Evolutionary conservation across 805 yeast species (phyloP).

Genomic region (Blastobotrys robertii): DNA sequence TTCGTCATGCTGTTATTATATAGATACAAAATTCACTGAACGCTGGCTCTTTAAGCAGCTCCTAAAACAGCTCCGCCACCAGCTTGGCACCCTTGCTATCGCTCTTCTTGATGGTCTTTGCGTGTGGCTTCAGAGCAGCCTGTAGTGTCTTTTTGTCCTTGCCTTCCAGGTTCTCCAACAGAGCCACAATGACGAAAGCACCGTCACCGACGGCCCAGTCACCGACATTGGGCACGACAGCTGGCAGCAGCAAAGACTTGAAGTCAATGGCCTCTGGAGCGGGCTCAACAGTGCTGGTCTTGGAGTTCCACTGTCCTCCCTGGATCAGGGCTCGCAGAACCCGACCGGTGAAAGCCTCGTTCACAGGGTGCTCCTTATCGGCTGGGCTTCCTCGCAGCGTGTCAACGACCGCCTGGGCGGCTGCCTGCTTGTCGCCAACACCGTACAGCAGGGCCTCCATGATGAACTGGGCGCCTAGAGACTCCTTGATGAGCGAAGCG

Average conservation of each 20-base stretch:
- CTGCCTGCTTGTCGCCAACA: slow-evolving; percentile 29
- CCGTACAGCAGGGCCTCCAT: slow-evolving; percentile 62
- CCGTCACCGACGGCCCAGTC: slow-evolving; percentile 67
- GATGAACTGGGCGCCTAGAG: slow-evolving; percentile 75
- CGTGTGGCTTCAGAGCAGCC: slow-evolving; percentile 39
- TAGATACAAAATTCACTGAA: slow-evolving; percentile 1
- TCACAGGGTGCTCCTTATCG: slow-evolving; percentile 52
- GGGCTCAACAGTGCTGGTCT: slow-evolving; percentile 42
- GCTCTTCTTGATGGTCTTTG: slow-evolving; percentile 18
- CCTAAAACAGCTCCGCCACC: slow-evolving; percentile 20
- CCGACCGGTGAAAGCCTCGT: slow-evolving; percentile 67
- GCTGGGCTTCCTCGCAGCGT: slow-evolving; percentile 46
- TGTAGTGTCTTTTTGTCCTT: slow-evolving; percentile 35
- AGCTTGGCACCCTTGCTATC: slow-evolving; percentile 28
- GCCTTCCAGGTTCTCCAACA: slow-evolving; percentile 54
- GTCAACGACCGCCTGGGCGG: slow-evolving; percentile 40
- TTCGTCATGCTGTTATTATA: neutral
- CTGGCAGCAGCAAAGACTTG: slow-evolving; percentile 34
- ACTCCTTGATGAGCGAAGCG: slow-evolving; percentile 49
- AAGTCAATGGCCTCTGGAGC: slow-evolving; percentile 44
- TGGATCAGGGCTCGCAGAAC: slow-evolving; percentile 67
- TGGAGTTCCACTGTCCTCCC: slow-evolving; percentile 74
- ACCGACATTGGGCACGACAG: slow-evolving; percentile 43
- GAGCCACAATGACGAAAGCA: slow-evolving; percentile 71
- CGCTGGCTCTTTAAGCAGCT: neutral